phyloP scores from a whole-genome alignment of 257 asterid species.

The Petunia axillaris region DNA sequence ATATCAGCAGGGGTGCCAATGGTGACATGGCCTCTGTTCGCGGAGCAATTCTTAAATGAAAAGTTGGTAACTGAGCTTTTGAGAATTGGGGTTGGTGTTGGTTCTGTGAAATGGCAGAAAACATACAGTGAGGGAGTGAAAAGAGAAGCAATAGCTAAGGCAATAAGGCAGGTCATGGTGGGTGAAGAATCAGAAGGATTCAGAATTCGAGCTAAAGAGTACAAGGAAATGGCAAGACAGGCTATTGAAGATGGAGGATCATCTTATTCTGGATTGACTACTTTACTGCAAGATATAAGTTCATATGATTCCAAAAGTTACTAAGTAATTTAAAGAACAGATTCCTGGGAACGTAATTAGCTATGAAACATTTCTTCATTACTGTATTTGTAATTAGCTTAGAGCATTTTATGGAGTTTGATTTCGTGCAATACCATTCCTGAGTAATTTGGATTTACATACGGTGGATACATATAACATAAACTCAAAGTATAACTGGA shows the following conservation, averaged over 20 bases:
- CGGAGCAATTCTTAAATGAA: constrained; percentile 29
- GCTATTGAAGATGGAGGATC: constrained; percentile 56
- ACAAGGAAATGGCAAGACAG: constrained; percentile 39
- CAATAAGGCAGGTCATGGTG: constrained; percentile 37
- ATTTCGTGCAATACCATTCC: too few relatives aligned
- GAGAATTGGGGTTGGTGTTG: constrained; percentile 26
- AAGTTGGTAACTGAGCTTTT: constrained; percentile 26
- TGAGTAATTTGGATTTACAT: too few relatives aligned
- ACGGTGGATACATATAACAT: too few relatives aligned
- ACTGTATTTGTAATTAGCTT: too few relatives aligned
- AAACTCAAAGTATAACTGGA: too few relatives aligned
- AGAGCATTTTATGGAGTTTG: too few relatives aligned
- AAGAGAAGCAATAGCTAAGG: constrained; percentile 32
- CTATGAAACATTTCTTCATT: too few relatives aligned
- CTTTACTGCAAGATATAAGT: constrained; percentile 42
- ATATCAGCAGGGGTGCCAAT: constrained; percentile 32
- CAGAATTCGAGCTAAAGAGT: constrained; percentile 39
- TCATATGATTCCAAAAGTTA: neutral
- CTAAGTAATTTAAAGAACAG: too few relatives aligned
- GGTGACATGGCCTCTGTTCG: constrained; percentile 28
- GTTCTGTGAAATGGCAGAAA: constrained; percentile 4
- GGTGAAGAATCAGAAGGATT: constrained; percentile 42
- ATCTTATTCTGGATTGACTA: constrained; percentile 38
- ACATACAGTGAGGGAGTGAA: constrained; percentile 29
- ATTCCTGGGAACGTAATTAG: too few relatives aligned